Percentiles rank a stretch among this genome's conserved stretches.
Evolutionary conservation across 768 basidiomycete genomes (phyloP).

Genomic region (Tylopilus plumbeoviolaceoides): DNA sequence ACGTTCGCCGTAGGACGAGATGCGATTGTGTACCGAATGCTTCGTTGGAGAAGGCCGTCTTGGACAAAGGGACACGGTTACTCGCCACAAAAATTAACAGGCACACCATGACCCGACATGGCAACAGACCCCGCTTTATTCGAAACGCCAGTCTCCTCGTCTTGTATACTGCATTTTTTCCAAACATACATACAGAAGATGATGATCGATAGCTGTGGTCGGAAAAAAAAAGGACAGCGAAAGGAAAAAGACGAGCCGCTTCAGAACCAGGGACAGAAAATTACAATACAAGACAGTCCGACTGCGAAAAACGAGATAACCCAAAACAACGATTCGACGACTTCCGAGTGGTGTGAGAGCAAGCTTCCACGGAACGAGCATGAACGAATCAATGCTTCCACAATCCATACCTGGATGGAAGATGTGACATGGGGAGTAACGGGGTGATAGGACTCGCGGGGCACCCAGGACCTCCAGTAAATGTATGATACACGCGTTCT

Average conservation of each 20-base stretch:
- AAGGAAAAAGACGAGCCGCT: constrained; percentile 9
- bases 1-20: constrained; percentile 15
- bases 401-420: constrained; percentile 28
- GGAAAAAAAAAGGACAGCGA: constrained; percentile 9
- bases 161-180: constrained; percentile 18
- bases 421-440: constrained; percentile 17
- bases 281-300: constrained; percentile 36
- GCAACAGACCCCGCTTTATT: constrained; percentile 20
- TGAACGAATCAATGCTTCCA: constrained; percentile 25
- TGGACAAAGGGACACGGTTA: constrained; percentile 5
- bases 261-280: constrained; percentile 19
- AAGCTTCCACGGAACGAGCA: constrained; percentile 29
- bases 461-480: constrained; percentile 21
- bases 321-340: constrained; percentile 31
- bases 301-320: constrained; percentile 30
- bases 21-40: background rate
- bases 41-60: constrained; percentile 16
- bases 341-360: constrained; percentile 25
- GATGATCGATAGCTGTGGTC: constrained; percentile 24
- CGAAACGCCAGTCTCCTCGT: background rate
- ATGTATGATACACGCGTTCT: constrained; percentile 23
- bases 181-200: constrained; percentile 32
- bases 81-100: constrained; percentile 21
- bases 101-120: constrained; percentile 17
- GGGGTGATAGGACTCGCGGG: constrained; percentile 21